These are phyloP conservation scores for Filobasidium wieringae DNA, from an alignment of 768 basidiomycete genomes.

Conservation along the genomic window DNA sequence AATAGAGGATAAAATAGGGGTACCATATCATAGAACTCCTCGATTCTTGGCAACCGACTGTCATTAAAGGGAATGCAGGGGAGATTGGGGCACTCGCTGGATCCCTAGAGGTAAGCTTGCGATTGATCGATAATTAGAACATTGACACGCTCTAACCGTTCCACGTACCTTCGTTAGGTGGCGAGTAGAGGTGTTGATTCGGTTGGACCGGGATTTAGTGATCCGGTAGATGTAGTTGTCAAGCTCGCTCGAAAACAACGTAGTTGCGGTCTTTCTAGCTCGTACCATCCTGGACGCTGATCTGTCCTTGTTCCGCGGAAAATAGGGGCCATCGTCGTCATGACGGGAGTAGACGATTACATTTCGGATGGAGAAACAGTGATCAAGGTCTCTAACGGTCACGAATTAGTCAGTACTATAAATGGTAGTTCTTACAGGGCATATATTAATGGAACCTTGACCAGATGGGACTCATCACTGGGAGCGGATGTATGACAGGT, in stretches of 20 bases:
- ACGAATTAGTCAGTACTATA: conserved; percentile 37
- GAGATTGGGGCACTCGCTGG: conserved; percentile 70
- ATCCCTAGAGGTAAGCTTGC: conserved; percentile 54
- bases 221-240: conserved; percentile 61
- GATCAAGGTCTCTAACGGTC: conserved; percentile 62
- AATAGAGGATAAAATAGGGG: too few relatives aligned
- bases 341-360: conserved; percentile 71
- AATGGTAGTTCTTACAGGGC: not conserved
- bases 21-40: conserved; percentile 57
- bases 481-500: conserved; percentile 66
- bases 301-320: not conserved
- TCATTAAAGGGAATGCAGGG: conserved; percentile 83
- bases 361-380: conserved; percentile 67
- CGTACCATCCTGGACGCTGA: not conserved
- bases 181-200: conserved; percentile 75
- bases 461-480: conserved; percentile 71
- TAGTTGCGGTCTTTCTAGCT: conserved; percentile 40
- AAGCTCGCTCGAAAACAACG: conserved; percentile 61
- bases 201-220: conserved; percentile 59
- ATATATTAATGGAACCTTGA: too few relatives aligned
- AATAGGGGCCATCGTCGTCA: conserved; percentile 63
- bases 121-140: not conserved
- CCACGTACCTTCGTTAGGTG: conserved; percentile 48
- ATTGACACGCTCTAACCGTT: not conserved
- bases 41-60: conserved; percentile 66